Percentiles rank a stretch among this genome's conserved stretches.
These are phyloP conservation scores for Catunica adiposa DNA, from an alignment of 2,329 filamentous ascomycete species.

Conservation along the genomic window DNA sequence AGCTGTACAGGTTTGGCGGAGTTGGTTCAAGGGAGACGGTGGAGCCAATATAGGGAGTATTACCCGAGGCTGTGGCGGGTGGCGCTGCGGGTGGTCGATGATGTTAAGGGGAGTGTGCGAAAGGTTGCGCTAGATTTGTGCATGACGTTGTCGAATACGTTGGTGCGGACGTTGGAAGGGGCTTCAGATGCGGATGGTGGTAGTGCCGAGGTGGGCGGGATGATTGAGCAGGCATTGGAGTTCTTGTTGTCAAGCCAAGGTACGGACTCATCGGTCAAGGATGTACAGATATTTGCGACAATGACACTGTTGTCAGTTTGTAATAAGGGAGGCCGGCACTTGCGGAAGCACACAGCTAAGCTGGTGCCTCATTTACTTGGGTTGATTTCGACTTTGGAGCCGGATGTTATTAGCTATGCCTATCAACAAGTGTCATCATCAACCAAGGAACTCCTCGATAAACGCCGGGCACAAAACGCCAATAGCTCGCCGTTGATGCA, in stretches of 20 bases:
- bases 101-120: conserved; percentile 85
- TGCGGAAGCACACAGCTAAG: conserved; percentile 65
- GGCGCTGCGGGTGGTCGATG: conserved; percentile 81
- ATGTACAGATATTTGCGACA: conserved; percentile 73
- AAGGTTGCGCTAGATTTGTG: conserved; percentile 67
- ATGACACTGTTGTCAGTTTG: conserved; percentile 73
- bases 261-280: conserved; percentile 73
- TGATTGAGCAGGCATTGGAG: conserved; percentile 75
- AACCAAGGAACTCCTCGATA: conserved; percentile 79
- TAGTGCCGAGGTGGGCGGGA: conserved; percentile 26
- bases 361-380: conserved; percentile 69
- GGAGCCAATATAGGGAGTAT: conserved; percentile 64
- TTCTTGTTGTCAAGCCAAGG: conserved; percentile 82
- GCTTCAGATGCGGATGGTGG: conserved; percentile 37
- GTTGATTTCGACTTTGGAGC: conserved; percentile 74
- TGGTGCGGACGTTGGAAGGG: conserved; percentile 73
- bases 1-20: conserved; percentile 83
- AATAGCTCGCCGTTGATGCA: conserved; percentile 81
- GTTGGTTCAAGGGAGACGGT: conserved; percentile 64
- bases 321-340: conserved; percentile 66
- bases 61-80: conserved; percentile 72
- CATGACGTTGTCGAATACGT: conserved; percentile 64
- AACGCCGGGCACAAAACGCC: conserved; percentile 64
- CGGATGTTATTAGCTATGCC: conserved; percentile 77
- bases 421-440: conserved; percentile 80